These are phyloP conservation scores for Dictyostelium brefeldianum DNA, from an alignment of 78 protist species.

Conservation along the genomic window DNA sequence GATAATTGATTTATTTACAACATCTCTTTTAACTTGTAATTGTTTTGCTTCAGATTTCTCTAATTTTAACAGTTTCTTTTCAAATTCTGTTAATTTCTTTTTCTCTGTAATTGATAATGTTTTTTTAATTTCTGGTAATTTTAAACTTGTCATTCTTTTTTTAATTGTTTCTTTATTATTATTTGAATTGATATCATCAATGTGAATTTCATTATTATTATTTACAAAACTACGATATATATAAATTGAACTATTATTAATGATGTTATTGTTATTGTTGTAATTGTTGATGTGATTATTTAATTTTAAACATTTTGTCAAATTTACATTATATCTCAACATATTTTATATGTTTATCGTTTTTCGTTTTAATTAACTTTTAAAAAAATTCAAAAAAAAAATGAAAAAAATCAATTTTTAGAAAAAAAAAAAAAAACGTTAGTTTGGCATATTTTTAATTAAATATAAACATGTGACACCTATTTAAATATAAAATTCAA, in stretches of 20 bases:
- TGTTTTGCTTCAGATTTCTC: not conserved
- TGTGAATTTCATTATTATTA: not conserved
- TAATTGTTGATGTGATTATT: not conserved
- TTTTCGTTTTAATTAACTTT: too few species aligned
- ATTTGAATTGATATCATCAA: not conserved
- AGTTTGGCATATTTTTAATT: too few species aligned
- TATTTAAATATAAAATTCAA: too few species aligned
- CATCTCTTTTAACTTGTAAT: not conserved
- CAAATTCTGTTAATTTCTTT: not conserved
- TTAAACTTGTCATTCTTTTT: not conserved
- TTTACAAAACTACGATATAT: not conserved
- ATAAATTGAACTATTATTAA: too few species aligned
- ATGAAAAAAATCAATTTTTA: too few species aligned
- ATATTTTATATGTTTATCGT: not conserved
- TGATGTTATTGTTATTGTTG: not conserved
- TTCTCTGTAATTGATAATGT: not conserved
- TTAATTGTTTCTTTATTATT: not conserved
- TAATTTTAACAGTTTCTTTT: not conserved
- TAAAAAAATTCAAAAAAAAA: too few species aligned
- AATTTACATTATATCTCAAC: not conserved
- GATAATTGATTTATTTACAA: not conserved
- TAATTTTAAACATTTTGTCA: not conserved
- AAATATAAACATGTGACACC: too few species aligned
- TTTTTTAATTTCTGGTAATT: conserved; percentile 5
- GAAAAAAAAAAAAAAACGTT: too few species aligned